Evolutionary conservation across 345 rosid species (phyloP), one percentile per base, ranked within the genome.

Genomic region (Ceriops tagal): DNA sequence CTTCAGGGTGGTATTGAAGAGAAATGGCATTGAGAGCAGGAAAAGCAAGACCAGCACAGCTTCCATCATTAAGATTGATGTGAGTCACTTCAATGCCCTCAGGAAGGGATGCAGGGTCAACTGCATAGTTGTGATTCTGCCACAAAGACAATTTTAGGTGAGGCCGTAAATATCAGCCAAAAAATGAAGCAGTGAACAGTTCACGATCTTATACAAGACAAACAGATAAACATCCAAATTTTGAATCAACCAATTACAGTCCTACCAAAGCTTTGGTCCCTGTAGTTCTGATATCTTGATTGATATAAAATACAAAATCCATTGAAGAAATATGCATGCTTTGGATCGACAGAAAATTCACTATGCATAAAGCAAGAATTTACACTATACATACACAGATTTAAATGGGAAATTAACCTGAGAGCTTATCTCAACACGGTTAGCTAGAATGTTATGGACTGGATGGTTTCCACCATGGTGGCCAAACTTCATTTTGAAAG

Each of bases 401-500:
- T 53, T 37, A 15, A 28, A 21, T 21, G 28, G 61, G 10, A 58
- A n/a, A 37, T 68, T 71, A 61, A 90, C 99, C 96, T 95, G 99
- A 63, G 97, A 86, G 75, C 99, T 95, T 64, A 95, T 92, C 88
- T 95, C 96, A 62, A 95, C 97, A n/a, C 82, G 81, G 35, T 88
- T 85, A 68, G 77, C 87, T 22, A 71, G 86, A 71, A 87, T 63
- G 68, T 92, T 90, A 62, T 84, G 82, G 69, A 95, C 98, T 0
- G 98, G 98, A 78, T 95, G 99, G 70, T 95, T 95, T 37, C 97
- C 97, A 72, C 98, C 97, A 78, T 92, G 99, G 81, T 92, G 99
- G 46, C 97, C 97, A 78, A 95, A 95, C 84, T 95, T 95, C 98
- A 95, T 92, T 78, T 95, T 95, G 69, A 85, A 95, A 65, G 99